phyloP scores from a whole-genome alignment of 2,329 filamentous ascomycete species.

The Mariannaea sp. region DNA sequence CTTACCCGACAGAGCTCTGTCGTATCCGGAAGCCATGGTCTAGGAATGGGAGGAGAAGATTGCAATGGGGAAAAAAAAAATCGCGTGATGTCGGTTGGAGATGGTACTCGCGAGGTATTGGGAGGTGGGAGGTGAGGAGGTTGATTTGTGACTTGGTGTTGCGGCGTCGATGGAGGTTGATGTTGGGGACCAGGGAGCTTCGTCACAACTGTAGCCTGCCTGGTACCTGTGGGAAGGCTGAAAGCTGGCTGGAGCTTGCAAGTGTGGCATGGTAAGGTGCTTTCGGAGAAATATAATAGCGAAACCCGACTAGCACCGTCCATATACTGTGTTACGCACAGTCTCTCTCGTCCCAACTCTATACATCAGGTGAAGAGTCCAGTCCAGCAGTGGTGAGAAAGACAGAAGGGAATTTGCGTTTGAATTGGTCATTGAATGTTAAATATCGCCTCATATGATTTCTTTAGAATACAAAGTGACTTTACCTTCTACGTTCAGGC shows the following conservation, averaged over 20 bases:
- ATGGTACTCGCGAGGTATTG: slow-evolving; percentile 11
- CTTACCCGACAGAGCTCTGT: slow-evolving; percentile 98
- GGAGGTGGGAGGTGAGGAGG: slow-evolving; percentile 9
- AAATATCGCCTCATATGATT: too few species aligned
- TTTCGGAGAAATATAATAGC: slow-evolving; percentile 41
- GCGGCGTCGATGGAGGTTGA: slow-evolving; percentile 29
- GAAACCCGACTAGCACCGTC: slow-evolving; percentile 9
- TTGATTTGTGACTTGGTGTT: slow-evolving; percentile 23
- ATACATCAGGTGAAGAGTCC: too few species aligned
- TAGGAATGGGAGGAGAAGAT: slow-evolving; percentile 12
- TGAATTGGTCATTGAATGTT: too few species aligned
- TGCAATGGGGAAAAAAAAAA: slow-evolving; percentile 8
- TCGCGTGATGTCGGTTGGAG: not conserved
- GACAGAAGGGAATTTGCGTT: not conserved
- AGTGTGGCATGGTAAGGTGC: slow-evolving; percentile 16
- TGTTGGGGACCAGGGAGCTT: slow-evolving; percentile 42
- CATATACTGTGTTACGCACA: slow-evolving; percentile 11
- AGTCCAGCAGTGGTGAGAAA: too few species aligned
- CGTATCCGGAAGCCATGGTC: slow-evolving; percentile 89
- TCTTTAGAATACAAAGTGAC: too few species aligned
- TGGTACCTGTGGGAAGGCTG: slow-evolving; percentile 36
- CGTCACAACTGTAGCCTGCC: slow-evolving; percentile 48
- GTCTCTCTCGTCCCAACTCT: not conserved
- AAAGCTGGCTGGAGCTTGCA: slow-evolving; percentile 39
- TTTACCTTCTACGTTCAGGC: too few species aligned